phyloP scores from a whole-genome alignment of 495 filamentous ascomycete species.

The Staphylotrichum longicolle region DNA sequence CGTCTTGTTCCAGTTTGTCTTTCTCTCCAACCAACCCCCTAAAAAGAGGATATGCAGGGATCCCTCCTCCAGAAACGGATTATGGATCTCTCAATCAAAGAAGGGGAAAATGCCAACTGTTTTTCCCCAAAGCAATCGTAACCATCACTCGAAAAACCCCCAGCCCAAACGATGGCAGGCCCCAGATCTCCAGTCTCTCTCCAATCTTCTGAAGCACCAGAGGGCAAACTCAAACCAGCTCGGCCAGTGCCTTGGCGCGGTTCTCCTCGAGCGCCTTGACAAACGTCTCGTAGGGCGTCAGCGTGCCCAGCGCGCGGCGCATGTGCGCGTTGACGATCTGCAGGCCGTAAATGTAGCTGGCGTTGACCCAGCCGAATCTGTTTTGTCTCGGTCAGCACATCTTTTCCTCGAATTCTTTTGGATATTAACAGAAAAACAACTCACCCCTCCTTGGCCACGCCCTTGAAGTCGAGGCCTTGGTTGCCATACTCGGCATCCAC shows the following conservation, averaged over 20 bases:
- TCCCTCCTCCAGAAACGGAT: neutral
- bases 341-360: conserved; percentile 87
- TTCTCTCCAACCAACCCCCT: neutral
- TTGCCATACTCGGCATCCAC: conserved; percentile 98
- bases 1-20: neutral
- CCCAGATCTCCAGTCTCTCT: neutral
- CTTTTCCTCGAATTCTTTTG: conserved; percentile 23
- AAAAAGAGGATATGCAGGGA: neutral
- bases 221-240: conserved; percentile 29
- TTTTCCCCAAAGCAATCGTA: too few species aligned
- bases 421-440: conserved; percentile 34
- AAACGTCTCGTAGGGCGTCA: conserved; percentile 79
- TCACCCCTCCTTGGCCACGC: conserved; percentile 92
- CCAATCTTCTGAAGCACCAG: too few species aligned
- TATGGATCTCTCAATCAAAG: neutral
- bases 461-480: conserved; percentile 90
- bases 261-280: conserved; percentile 50
- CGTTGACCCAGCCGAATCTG: conserved; percentile 99
- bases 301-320: conserved; percentile 76
- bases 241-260: conserved; percentile 43
- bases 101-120: neutral
- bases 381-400: conserved; percentile 7
- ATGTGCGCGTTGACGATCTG: conserved; percentile 80
- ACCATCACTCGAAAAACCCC: neutral
- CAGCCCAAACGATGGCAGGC: neutral